Conservation (phyloP, 345 rosid species). For the Sisymbrium altissimum region DNA sequence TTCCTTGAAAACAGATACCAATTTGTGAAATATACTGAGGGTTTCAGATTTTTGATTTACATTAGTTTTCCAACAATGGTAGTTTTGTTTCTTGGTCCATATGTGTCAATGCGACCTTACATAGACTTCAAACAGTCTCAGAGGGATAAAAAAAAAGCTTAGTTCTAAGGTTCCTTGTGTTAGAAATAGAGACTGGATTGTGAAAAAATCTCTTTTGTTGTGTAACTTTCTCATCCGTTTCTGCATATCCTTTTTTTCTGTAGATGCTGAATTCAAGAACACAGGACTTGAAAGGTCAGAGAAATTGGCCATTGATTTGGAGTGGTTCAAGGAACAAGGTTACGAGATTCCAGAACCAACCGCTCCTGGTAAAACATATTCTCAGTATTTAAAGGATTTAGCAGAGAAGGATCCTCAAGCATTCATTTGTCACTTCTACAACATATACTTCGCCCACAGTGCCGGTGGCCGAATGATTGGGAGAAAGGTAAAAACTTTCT, state of each 20-base stretch:
- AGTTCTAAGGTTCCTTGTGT: not conserved
- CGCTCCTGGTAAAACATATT: slow-evolving; percentile 63
- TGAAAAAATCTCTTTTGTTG: not conserved
- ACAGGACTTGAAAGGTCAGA: slow-evolving; percentile 85
- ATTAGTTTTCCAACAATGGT: too few species aligned
- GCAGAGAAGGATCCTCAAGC: slow-evolving; percentile 92
- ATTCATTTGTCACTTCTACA: slow-evolving; percentile 96
- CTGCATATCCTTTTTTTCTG: slow-evolving; percentile 2
- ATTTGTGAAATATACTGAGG: too few species aligned
- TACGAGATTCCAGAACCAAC: slow-evolving; percentile 78
- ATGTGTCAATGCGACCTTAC: too few species aligned
- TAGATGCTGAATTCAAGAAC: slow-evolving; percentile 82
- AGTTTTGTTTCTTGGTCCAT: not conserved
- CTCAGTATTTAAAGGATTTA: slow-evolving; percentile 56
- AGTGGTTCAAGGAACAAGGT: slow-evolving; percentile 92
- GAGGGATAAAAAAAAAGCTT: too few species aligned
- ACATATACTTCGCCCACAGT: slow-evolving; percentile 82
- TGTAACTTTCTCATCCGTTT: not conserved
- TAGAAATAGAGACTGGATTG: not conserved
- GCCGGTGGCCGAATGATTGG: slow-evolving; percentile 99
- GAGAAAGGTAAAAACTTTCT: slow-evolving; percentile 53
- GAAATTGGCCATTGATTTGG: slow-evolving; percentile 64
- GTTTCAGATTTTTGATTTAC: too few species aligned
- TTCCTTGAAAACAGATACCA: not conserved
- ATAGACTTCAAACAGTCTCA: too few species aligned